These are phyloP conservation scores for Apiospora saccharicola DNA, from an alignment of 2,329 filamentous ascomycete genomes.

Conservation along the genomic window DNA sequence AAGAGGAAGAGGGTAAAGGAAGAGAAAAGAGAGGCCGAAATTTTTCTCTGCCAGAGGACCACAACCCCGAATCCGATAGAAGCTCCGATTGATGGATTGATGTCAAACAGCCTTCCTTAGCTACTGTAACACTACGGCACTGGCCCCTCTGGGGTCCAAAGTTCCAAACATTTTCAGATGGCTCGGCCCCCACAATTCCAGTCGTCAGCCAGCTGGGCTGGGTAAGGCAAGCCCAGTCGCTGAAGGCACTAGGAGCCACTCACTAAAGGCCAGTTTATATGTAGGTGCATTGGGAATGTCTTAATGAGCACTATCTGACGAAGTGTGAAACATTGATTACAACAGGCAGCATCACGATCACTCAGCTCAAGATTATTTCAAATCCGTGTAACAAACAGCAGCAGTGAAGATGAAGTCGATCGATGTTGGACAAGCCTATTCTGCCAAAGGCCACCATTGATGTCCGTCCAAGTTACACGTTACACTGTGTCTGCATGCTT, in stretches of 20 bases:
- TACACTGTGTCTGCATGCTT: too few species aligned
- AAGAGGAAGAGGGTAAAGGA: conserved; percentile 27
- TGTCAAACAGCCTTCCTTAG: conserved; percentile 5
- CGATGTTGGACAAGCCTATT: too few species aligned
- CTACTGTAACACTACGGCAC: background rate
- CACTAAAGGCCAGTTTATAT: background rate
- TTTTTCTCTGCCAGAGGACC: conserved; percentile 13
- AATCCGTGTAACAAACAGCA: too few species aligned
- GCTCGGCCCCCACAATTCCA: conserved; percentile 1
- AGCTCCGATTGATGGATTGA: background rate
- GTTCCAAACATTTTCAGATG: conserved; percentile 5
- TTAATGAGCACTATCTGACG: too few species aligned
- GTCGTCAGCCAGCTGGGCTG: conserved; percentile 13
- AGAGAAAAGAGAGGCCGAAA: conserved; percentile 18
- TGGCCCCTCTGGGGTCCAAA: background rate
- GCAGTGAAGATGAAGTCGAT: too few species aligned
- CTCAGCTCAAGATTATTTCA: too few species aligned
- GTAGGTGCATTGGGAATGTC: background rate
- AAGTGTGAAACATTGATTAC: too few species aligned
- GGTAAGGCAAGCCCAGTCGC: background rate
- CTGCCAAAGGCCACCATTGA: too few species aligned
- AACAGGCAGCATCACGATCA: too few species aligned
- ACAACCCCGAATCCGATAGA: conserved; percentile 15
- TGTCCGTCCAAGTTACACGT: too few species aligned
- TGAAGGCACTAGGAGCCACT: background rate